Percentiles rank a stretch among this genome's conserved stretches.
Evolutionary conservation across 208 protist genomes (phyloP).

Genomic region (Leishmania amazonensis): DNA sequence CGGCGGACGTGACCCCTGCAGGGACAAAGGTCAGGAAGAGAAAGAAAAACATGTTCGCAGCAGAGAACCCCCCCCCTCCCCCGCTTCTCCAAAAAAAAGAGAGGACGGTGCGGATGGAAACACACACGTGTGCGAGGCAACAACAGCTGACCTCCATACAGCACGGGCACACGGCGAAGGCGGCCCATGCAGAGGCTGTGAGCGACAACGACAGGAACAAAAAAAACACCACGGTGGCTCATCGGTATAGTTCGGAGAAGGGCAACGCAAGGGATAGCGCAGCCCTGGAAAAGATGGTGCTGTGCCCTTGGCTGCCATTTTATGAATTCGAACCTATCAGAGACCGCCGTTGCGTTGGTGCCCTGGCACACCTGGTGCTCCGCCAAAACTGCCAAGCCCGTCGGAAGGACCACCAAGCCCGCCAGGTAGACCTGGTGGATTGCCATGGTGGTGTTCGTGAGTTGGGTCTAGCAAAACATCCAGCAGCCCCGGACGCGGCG

Average conservation of each 20-base stretch:
- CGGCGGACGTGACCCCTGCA: too few relatives aligned
- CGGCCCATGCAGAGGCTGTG: not conserved
- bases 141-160: not conserved
- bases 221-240: not conserved
- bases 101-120: not conserved
- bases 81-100: not conserved
- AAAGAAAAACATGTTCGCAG: not conserved
- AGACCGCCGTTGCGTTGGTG: not conserved
- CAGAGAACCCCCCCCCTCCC: too few relatives aligned
- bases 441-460: not conserved
- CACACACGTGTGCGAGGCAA: not conserved
- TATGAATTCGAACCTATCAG: not conserved
- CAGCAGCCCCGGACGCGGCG: not conserved
- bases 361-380: not conserved
- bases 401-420: not conserved
- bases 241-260: not conserved
- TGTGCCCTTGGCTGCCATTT: not conserved
- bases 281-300: not conserved
- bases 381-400: not conserved
- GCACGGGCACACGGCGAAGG: not conserved
- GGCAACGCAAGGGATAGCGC: not conserved
- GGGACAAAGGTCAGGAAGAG: not conserved
- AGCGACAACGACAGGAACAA: not conserved
- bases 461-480: not conserved
- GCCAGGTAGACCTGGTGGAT: not conserved